phyloP scores from a whole-genome alignment of 208 protist genomes.

The Lotmaria passim region DNA sequence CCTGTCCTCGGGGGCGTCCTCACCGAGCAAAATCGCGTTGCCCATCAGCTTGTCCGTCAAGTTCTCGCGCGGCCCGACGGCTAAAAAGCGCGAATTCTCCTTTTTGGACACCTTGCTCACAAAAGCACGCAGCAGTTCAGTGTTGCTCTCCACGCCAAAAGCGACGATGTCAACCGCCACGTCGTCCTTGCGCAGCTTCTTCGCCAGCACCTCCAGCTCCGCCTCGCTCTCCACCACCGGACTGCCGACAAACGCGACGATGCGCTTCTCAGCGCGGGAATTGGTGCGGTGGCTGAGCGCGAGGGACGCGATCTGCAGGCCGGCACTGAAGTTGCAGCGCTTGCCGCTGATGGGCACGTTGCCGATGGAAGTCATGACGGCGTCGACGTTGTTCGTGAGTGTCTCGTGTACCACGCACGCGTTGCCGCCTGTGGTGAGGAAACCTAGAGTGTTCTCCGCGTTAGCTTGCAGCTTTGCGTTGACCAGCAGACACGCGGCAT shows the following conservation, averaged over 20 bases:
- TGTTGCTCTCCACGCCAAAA: constrained; percentile 95
- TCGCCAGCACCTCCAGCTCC: constrained; percentile 93
- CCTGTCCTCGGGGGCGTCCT: constrained; percentile 37
- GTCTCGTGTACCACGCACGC: constrained; percentile 95
- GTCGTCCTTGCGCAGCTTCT: constrained; percentile 97
- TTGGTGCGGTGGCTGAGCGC: constrained; percentile 97
- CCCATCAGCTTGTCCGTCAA: constrained; percentile 93
- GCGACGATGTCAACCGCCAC: constrained; percentile 97
- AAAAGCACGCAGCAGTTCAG: constrained; percentile 91
- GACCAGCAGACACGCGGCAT: constrained; percentile 96
- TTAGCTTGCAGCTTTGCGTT: constrained; percentile 95
- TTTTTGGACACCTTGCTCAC: constrained; percentile 90
- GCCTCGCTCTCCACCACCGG: constrained; percentile 90
- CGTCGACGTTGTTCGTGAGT: constrained; percentile 94
- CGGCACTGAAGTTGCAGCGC: constrained; percentile 87
- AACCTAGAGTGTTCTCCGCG: constrained; percentile 96
- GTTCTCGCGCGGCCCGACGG: constrained; percentile 75
- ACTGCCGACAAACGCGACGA: constrained; percentile 98
- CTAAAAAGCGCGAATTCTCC: constrained; percentile 88
- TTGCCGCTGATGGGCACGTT: constrained; percentile 88
- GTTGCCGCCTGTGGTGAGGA: constrained; percentile 94
- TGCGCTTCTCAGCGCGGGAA: constrained; percentile 95
- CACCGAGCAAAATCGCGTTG: constrained; percentile 86
- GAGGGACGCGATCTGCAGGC: constrained; percentile 94
- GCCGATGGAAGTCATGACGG: constrained; percentile 92